Conservation (phyloP, 2,329 filamentous ascomycete species). For the Xylariaceae sp. region DNA sequence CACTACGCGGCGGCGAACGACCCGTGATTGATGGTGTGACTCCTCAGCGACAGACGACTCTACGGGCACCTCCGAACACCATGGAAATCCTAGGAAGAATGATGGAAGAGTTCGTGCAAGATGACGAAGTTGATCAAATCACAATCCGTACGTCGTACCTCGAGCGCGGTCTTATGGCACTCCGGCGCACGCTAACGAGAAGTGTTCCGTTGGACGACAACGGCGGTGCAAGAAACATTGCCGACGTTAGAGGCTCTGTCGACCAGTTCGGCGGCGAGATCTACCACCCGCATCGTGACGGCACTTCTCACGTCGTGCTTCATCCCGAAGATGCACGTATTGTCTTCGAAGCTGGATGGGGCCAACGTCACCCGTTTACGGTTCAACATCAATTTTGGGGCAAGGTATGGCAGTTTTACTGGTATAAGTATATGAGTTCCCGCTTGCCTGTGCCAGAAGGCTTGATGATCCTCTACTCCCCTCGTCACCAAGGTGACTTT, state of each 20-base stretch:
- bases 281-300: constrained; percentile 33
- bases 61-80: constrained; percentile 8
- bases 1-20: constrained; percentile 1
- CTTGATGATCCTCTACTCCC: constrained; percentile 11
- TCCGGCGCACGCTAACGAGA: background rate
- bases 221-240: background rate
- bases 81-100: constrained; percentile 1
- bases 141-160: constrained; percentile 4
- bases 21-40: constrained; percentile 9
- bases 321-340: constrained; percentile 52
- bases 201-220: background rate
- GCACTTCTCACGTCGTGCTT: constrained; percentile 52
- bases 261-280: constrained; percentile 13
- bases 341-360: constrained; percentile 54
- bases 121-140: background rate
- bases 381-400: background rate
- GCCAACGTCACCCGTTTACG: constrained; percentile 44
- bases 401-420: constrained; percentile 1
- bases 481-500: constrained; percentile 4
- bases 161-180: constrained; percentile 3
- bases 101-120: background rate
- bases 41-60: constrained; percentile 9
- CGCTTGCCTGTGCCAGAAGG: constrained; percentile 6
- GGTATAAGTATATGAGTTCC: background rate
- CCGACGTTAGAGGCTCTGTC: background rate